Conservation (phyloP, 1,284 basidiomycete species). For the Heterobasidion irregulare region DNA sequence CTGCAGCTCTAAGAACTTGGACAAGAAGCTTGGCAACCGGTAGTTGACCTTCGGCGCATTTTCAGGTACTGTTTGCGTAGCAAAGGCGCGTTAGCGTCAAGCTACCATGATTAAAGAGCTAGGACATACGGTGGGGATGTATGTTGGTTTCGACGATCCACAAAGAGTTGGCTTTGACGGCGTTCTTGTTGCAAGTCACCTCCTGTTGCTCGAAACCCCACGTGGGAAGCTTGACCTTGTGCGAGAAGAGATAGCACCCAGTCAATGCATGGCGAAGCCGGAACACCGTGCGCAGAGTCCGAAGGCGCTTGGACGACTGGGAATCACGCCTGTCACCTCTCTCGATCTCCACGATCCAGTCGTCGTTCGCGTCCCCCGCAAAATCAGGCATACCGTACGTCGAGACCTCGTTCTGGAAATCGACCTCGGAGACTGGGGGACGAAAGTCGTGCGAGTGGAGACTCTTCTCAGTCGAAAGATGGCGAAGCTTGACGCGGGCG, state of each 20-base stretch:
- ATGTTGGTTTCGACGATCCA: slow-evolving; percentile 91
- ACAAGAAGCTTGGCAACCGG: slow-evolving; percentile 75
- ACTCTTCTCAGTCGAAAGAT: slow-evolving; percentile 76
- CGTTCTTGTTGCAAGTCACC: slow-evolving; percentile 97
- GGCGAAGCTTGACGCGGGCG: slow-evolving; percentile 77
- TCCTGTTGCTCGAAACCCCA: slow-evolving; percentile 99
- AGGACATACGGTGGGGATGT: slow-evolving; percentile 63
- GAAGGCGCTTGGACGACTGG: slow-evolving; percentile 63
- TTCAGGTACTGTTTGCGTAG: slow-evolving; percentile 44
- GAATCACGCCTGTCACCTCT: slow-evolving; percentile 57
- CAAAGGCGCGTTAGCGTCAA: background rate
- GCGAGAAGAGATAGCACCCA: slow-evolving; percentile 96
- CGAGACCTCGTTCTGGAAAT: slow-evolving; percentile 99
- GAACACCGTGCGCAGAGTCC: slow-evolving; percentile 81
- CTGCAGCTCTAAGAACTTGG: slow-evolving; percentile 91
- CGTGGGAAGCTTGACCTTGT: slow-evolving; percentile 94
- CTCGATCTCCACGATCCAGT: slow-evolving; percentile 91
- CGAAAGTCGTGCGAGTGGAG: slow-evolving; percentile 94
- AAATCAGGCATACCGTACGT: slow-evolving; percentile 89
- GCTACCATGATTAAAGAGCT: background rate
- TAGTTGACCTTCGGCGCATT: slow-evolving; percentile 86
- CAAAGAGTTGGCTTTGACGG: slow-evolving; percentile 81
- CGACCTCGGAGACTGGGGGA: slow-evolving; percentile 95
- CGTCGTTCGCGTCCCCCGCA: slow-evolving; percentile 87
- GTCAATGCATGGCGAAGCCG: slow-evolving; percentile 80